Conservation (phyloP, 345 rosid genomes). For the Melaleuca alternifolia region DNA sequence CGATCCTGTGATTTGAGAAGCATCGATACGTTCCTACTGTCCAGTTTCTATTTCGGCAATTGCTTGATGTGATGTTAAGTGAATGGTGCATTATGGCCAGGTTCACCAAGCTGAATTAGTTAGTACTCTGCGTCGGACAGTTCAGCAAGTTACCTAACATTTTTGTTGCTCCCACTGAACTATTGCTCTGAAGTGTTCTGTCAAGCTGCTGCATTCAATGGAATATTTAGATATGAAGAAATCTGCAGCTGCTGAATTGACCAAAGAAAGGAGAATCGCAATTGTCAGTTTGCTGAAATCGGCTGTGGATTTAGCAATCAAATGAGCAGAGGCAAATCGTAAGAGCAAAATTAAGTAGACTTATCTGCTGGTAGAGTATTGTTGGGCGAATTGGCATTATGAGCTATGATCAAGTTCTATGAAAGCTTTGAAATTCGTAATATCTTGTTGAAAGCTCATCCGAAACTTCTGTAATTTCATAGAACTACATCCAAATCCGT, state of each 20-base stretch:
- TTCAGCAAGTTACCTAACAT: constrained; percentile 23
- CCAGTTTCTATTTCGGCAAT: no score
- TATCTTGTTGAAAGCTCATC: no score
- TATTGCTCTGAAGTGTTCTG: constrained; percentile 16
- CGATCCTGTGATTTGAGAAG: no score
- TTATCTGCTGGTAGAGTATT: background rate
- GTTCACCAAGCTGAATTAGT: constrained; percentile 22
- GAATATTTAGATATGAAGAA: constrained; percentile 11
- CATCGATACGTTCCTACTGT: no score
- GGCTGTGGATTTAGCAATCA: constrained; percentile 22
- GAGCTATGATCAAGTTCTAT: no score
- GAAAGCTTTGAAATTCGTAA: no score
- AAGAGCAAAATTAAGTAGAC: background rate
- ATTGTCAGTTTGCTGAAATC: constrained; percentile 20
- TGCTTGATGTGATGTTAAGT: no score
- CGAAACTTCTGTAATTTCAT: no score
- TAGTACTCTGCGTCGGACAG: constrained; percentile 15
- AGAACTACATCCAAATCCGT: no score
- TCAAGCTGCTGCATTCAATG: constrained; percentile 25
- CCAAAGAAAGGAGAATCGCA: constrained; percentile 11
- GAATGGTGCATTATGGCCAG: background rate
- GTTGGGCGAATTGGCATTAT: no score
- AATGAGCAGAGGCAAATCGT: constrained; percentile 25
- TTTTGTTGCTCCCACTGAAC: constrained; percentile 14
- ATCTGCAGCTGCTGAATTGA: constrained; percentile 2